Conservation (phyloP, 2,329 filamentous ascomycete species). For the Aspergillus carbonarius region DNA sequence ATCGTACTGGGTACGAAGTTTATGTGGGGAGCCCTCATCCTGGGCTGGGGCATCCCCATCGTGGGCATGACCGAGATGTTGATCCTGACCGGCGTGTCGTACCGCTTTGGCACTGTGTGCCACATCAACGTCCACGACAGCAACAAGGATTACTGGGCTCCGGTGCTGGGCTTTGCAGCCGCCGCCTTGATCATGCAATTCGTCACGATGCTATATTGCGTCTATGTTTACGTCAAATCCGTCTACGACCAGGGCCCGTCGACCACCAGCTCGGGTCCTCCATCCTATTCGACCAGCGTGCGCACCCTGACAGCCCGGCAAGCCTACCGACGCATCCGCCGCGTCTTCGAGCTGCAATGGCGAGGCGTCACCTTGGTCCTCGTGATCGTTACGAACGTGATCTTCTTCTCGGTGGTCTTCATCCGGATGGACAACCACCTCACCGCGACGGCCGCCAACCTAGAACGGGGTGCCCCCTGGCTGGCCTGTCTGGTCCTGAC, state of each 20-base stretch:
- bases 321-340: constrained; percentile 80
- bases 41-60: constrained; percentile 81
- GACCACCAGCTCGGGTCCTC: constrained; percentile 67
- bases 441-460: constrained; percentile 54
- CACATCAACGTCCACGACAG: constrained; percentile 91
- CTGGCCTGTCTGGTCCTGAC: constrained; percentile 65
- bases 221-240: constrained; percentile 89
- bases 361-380: constrained; percentile 85
- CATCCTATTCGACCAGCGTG: constrained; percentile 73
- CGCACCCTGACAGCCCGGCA: constrained; percentile 79
- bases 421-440: constrained; percentile 79
- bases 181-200: constrained; percentile 78
- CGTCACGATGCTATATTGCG: constrained; percentile 83
- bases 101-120: constrained; percentile 86
- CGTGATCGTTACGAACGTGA: constrained; percentile 84
- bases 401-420: constrained; percentile 92
- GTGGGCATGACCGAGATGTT: constrained; percentile 74
- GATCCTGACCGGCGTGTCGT: constrained; percentile 86
- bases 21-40: constrained; percentile 77
- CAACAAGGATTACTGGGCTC: constrained; percentile 85
- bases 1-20: constrained; percentile 82
- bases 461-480: constrained; percentile 64
- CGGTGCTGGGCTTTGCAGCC: constrained; percentile 74
- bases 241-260: constrained; percentile 70
- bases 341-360: constrained; percentile 91